Percentiles rank a stretch among this genome's conserved stretches.
Evolutionary conservation across 2,329 filamentous ascomycete genomes (phyloP).

Genomic region (Penicillium sp.): DNA sequence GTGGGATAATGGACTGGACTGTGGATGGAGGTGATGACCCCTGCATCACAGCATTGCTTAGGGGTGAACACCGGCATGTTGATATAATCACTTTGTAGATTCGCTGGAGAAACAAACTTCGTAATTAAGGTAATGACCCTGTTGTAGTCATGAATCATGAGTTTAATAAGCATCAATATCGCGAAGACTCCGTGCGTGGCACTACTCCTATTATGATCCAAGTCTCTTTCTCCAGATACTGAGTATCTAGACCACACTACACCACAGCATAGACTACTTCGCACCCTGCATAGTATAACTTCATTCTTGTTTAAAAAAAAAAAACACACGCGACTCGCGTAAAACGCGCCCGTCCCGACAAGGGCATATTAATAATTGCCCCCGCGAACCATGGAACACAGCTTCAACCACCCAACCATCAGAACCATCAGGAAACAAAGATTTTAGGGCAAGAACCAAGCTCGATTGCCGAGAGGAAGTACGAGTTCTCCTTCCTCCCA

Average conservation of each 20-base stretch:
- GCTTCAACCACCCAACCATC: slow-evolving; percentile 13
- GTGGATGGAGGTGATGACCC: slow-evolving; percentile 2
- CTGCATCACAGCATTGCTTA: slow-evolving; percentile 11
- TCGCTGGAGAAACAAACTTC: neutral
- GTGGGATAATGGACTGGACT: slow-evolving; percentile 1
- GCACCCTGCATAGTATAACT: too few species aligned
- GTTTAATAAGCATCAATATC: neutral
- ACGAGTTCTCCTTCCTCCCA: neutral
- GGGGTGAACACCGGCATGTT: slow-evolving; percentile 1
- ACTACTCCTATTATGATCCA: neutral
- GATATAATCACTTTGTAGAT: neutral
- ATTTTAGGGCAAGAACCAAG: slow-evolving; percentile 2
- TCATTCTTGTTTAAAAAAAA: neutral
- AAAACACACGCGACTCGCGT: neutral
- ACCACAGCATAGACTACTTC: too few species aligned
- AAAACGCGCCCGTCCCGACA: slow-evolving; percentile 15
- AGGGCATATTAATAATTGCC: slow-evolving; percentile 19
- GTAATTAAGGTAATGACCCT: neutral
- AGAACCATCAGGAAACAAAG: neutral
- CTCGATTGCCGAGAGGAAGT: neutral
- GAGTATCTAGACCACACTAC: neutral
- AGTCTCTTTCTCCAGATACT: neutral
- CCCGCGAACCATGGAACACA: slow-evolving; percentile 24
- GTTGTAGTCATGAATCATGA: neutral
- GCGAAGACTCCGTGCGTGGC: neutral